Evolutionary conservation across 805 yeast species (phyloP).

Genomic region (Ogataea pignaliae): DNA sequence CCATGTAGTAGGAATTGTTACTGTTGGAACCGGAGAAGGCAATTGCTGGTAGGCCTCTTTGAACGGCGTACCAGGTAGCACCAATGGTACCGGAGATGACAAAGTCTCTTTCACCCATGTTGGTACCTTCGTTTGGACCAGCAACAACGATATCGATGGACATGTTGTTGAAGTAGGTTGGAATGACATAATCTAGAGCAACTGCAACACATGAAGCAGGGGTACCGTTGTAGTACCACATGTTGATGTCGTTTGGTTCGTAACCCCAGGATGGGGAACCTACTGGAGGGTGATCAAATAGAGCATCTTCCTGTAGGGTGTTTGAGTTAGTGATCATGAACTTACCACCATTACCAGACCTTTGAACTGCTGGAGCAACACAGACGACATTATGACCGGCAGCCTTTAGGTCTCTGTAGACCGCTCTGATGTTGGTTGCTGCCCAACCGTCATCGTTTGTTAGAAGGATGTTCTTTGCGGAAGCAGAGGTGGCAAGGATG

Average conservation of each 20-base stretch:
- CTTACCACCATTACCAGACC: constrained; percentile 54
- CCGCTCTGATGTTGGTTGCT: constrained; percentile 51
- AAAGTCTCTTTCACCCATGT: constrained; percentile 38
- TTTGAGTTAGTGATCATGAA: constrained; percentile 38
- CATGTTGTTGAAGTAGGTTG: constrained; percentile 39
- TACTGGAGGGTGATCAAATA: constrained; percentile 40
- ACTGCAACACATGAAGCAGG: constrained; percentile 50
- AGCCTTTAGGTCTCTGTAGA: constrained; percentile 41
- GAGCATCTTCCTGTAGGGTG: constrained; percentile 40
- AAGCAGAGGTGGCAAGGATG: constrained; percentile 10
- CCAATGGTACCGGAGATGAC: constrained; percentile 50
- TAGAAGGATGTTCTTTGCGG: constrained; percentile 40
- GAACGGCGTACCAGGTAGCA: constrained; percentile 43
- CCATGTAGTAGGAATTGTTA: constrained; percentile 47
- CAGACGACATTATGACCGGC: constrained; percentile 48
- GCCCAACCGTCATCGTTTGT: constrained; percentile 59
- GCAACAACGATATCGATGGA: constrained; percentile 45
- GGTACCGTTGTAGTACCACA: constrained; percentile 57
- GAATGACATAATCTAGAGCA: constrained; percentile 44
- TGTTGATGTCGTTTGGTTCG: constrained; percentile 36
- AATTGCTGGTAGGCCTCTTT: constrained; percentile 45
- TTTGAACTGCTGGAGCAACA: constrained; percentile 49
- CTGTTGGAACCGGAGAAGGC: constrained; percentile 47
- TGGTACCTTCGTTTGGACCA: constrained; percentile 52
- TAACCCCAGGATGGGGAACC: constrained; percentile 57